Conservation (phyloP, 2,329 filamentous ascomycete genomes). For the Ampelomyces quisqualis region DNA sequence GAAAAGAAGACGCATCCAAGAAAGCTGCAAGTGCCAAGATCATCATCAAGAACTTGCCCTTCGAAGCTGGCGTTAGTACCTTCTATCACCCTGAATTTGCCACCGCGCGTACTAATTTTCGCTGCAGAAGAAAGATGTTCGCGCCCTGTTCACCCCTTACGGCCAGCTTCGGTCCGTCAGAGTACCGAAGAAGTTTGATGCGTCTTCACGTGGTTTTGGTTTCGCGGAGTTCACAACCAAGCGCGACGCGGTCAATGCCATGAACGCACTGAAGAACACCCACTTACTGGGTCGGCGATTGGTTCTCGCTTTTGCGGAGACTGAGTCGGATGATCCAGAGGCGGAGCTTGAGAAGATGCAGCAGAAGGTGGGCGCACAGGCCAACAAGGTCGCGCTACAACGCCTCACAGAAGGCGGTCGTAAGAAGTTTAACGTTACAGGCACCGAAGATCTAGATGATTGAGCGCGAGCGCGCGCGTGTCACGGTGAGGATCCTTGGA, state of each 20-base stretch:
- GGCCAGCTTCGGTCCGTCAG: constrained; percentile 90
- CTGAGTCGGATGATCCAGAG: constrained; percentile 86
- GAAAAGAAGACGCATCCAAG: constrained; percentile 79
- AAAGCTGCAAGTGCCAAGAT: constrained; percentile 86
- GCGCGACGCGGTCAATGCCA: constrained; percentile 85
- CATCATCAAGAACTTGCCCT: constrained; percentile 96
- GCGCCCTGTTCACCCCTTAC: constrained; percentile 81
- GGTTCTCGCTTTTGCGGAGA: constrained; percentile 87
- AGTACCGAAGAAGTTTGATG: constrained; percentile 92
- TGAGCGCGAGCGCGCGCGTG: constrained; percentile 36
- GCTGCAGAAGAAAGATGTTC: constrained; percentile 78
- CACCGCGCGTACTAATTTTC: constrained; percentile 19
- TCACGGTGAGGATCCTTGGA: constrained; percentile 29
- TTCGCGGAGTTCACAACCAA: constrained; percentile 95
- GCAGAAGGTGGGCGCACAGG: constrained; percentile 87
- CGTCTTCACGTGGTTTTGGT: constrained; percentile 84
- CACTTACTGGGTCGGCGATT: constrained; percentile 88
- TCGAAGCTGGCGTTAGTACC: constrained; percentile 64
- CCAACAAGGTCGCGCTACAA: constrained; percentile 87
- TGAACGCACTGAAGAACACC: constrained; percentile 87
- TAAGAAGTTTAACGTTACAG: constrained; percentile 83
- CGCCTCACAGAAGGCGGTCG: constrained; percentile 80
- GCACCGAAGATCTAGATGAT: constrained; percentile 59
- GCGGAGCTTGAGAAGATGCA: constrained; percentile 97
- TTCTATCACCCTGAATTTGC: constrained; percentile 5